Evolutionary conservation across 352 stramenopile species (phyloP).

Genomic region (Pythium aphanidermatum): DNA sequence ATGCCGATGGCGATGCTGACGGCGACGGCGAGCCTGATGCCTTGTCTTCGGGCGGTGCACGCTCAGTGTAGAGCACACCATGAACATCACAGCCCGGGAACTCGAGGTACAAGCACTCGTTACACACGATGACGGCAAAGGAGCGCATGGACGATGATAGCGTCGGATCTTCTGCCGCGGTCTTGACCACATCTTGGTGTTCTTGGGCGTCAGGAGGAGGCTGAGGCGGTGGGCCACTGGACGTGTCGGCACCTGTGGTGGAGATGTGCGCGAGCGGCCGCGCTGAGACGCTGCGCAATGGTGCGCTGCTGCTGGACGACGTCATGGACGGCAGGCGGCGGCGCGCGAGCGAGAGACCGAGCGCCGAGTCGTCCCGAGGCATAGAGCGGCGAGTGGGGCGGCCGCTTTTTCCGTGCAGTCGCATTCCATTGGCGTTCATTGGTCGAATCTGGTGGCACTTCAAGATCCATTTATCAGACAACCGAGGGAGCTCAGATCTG

Average conservation of each 20-base stretch:
- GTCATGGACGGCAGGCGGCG: conserved; percentile 12
- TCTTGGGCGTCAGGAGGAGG: too few relatives aligned
- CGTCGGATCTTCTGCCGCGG: conserved; percentile 5
- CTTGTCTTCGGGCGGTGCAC: conserved; percentile 19
- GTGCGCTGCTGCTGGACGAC: conserved; percentile 13
- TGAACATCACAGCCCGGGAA: conserved; percentile 86
- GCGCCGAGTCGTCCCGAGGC: conserved; percentile 9
- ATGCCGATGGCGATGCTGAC: not conserved
- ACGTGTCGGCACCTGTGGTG: conserved; percentile 3
- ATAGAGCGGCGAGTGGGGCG: too few relatives aligned
- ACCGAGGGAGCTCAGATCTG: too few relatives aligned
- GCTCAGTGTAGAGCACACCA: conserved; percentile 74
- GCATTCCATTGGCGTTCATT: too few relatives aligned
- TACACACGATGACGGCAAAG: conserved; percentile 80
- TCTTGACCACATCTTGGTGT: not conserved
- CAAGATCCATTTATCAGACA: too few relatives aligned
- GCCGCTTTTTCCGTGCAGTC: too few relatives aligned
- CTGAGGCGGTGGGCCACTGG: too few relatives aligned
- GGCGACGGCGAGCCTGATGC: not conserved
- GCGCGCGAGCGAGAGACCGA: conserved; percentile 16
- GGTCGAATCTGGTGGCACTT: too few relatives aligned
- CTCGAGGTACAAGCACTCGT: conserved; percentile 79
- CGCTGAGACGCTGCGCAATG: conserved; percentile 21
- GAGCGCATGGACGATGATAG: conserved; percentile 36
- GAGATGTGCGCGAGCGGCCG: conserved; percentile 21